These are phyloP conservation scores for Talinum fruticosum DNA, from an alignment of 148 eudicot genomes.

Conservation along the genomic window DNA sequence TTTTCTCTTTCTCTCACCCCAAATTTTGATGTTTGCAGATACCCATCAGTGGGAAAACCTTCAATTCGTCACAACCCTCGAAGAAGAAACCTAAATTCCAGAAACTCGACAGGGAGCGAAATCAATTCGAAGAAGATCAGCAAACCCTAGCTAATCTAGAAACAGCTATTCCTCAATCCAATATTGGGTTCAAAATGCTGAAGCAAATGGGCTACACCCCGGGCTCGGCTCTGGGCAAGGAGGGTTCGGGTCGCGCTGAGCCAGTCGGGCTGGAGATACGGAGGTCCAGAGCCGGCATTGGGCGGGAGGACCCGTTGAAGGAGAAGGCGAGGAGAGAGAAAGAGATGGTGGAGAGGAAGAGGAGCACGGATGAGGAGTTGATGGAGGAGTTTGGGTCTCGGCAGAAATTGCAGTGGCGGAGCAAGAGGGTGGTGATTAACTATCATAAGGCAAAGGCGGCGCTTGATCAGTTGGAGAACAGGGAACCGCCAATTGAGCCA, in stretches of 20 bases:
- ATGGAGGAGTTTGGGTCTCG: conserved; percentile 62
- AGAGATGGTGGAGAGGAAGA: conserved; percentile 38
- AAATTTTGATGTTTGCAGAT: conserved; percentile 23
- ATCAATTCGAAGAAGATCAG: conserved; percentile 62
- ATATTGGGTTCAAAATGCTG: conserved; percentile 75
- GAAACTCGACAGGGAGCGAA: conserved; percentile 46
- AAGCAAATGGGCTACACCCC: conserved; percentile 86
- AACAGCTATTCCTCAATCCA: conserved; percentile 74
- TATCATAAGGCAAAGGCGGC: conserved; percentile 68
- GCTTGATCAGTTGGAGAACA: conserved; percentile 73
- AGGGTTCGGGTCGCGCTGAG: conserved; percentile 58
- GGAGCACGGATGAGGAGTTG: conserved; percentile 48
- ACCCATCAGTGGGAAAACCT: conserved; percentile 18
- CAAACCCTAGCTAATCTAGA: conserved; percentile 57
- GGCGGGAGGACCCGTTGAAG: conserved; percentile 70
- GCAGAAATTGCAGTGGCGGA: conserved; percentile 63
- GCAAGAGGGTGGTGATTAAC: conserved; percentile 41
- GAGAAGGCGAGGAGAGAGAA: conserved; percentile 59
- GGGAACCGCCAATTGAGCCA: conserved; percentile 49
- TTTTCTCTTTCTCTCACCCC: not conserved
- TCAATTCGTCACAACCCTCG: conserved; percentile 29
- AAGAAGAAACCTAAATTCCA: conserved; percentile 45
- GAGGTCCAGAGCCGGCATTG: conserved; percentile 74
- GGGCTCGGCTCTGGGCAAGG: conserved; percentile 69
- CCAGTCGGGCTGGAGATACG: conserved; percentile 75